Conservation (phyloP, 2,329 filamentous ascomycete genomes). For the Calonectria crousiana region DNA sequence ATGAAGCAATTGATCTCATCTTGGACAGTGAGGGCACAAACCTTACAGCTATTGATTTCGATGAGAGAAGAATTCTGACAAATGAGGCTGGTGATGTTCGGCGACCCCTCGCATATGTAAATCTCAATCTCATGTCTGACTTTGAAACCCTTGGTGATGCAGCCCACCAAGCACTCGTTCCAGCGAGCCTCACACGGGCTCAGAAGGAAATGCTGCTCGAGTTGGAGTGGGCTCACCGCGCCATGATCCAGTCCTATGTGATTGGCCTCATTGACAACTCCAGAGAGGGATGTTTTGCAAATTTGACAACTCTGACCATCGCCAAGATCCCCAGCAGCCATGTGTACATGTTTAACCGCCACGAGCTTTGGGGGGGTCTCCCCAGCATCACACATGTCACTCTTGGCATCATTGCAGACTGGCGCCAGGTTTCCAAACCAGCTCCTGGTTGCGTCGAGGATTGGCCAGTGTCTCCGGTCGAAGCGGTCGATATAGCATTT, state of each 20-base stretch:
- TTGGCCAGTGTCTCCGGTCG: conserved; percentile 61
- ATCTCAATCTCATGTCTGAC: conserved; percentile 20
- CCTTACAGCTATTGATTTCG: conserved; percentile 48
- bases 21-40: conserved; percentile 50
- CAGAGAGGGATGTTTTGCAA: conserved; percentile 58
- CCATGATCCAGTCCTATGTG: conserved; percentile 76
- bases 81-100: conserved; percentile 31
- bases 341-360: conserved; percentile 65
- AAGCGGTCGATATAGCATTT: conserved; percentile 64
- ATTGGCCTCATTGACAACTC: conserved; percentile 73
- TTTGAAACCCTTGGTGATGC: conserved; percentile 39
- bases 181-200: conserved; percentile 67
- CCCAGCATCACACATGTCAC: conserved; percentile 66
- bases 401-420: conserved; percentile 74
- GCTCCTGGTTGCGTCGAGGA: conserved; percentile 64
- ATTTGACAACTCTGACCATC: conserved; percentile 71
- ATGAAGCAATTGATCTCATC: conserved; percentile 51
- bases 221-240: conserved; percentile 76
- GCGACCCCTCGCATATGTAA: conserved; percentile 13
- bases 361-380: conserved; percentile 73
- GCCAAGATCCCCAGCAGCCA: conserved; percentile 74
- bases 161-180: conserved; percentile 57
- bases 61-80: conserved; percentile 43
- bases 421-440: conserved; percentile 69
- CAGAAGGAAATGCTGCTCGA: conserved; percentile 78